A percentile compares a stretch with the other conserved stretches of the same genome.
Conservation (phyloP, 2,329 filamentous ascomycete genomes). For the Fusarium humuli region DNA sequence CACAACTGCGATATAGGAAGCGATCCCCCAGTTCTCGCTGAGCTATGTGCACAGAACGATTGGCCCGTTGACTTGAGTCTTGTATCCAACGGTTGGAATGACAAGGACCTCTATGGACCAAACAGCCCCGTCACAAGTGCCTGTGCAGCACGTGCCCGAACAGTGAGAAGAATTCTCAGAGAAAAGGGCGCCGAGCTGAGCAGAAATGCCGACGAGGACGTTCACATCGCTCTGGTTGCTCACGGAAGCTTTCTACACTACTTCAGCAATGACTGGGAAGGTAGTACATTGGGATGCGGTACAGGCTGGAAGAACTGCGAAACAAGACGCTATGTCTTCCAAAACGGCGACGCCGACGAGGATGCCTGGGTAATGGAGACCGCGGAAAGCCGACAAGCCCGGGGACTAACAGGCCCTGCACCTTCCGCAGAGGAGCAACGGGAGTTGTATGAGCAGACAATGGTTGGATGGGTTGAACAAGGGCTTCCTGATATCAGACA, state of each 20-base stretch:
- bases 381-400: constrained; percentile 15
- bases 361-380: constrained; percentile 36
- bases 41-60: neutral
- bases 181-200: constrained; percentile 16
- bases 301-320: constrained; percentile 37
- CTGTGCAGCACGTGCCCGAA: constrained; percentile 20
- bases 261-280: constrained; percentile 38
- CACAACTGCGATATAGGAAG: constrained; percentile 33
- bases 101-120: constrained; percentile 30
- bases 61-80: constrained; percentile 35
- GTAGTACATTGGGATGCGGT: constrained; percentile 12
- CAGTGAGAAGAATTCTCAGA: constrained; percentile 28
- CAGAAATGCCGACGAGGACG: constrained; percentile 6
- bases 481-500: constrained; percentile 32
- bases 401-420: constrained; percentile 19
- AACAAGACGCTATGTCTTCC: constrained; percentile 30
- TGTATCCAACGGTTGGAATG: constrained; percentile 18
- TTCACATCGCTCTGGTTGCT: constrained; percentile 33
- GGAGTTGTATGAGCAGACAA: constrained; percentile 23
- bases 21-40: neutral
- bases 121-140: constrained; percentile 34
- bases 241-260: constrained; percentile 38
- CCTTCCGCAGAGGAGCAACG: constrained; percentile 23
- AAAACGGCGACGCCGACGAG: constrained; percentile 21
- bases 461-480: constrained; percentile 32